Percentiles rank a stretch among this genome's conserved stretches.
These are phyloP conservation scores for Fusarium tupiense DNA, from an alignment of 2,329 filamentous ascomycete genomes.

Conservation along the genomic window DNA sequence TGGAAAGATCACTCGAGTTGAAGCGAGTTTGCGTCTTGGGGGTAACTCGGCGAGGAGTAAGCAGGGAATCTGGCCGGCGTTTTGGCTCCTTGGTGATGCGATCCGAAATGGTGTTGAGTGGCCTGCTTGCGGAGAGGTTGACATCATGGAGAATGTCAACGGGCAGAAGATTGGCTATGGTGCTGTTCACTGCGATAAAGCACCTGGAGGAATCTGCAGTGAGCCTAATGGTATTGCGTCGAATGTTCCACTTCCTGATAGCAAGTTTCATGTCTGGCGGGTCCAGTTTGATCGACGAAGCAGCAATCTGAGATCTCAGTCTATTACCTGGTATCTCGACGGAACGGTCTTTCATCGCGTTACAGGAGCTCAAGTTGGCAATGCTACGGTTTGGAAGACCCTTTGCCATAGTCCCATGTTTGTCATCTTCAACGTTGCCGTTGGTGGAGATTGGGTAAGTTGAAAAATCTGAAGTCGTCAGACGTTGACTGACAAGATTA, in stretches of 20 bases:
- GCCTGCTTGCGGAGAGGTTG: slow-evolving; percentile 66
- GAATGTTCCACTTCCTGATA: slow-evolving; percentile 49
- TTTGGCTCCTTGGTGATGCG: slow-evolving; percentile 65
- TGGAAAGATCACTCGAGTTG: slow-evolving; percentile 58
- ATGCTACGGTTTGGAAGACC: slow-evolving; percentile 58
- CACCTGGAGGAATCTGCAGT: slow-evolving; percentile 59
- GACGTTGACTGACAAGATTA: neutral
- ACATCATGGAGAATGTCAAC: slow-evolving; percentile 67
- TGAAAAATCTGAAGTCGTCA: fast-evolving
- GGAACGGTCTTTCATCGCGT: slow-evolving; percentile 56
- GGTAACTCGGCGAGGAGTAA: slow-evolving; percentile 53
- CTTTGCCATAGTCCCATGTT: slow-evolving; percentile 62
- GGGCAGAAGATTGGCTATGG: slow-evolving; percentile 58
- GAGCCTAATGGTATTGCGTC: slow-evolving; percentile 58
- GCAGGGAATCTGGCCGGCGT: slow-evolving; percentile 68
- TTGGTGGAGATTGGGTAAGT: slow-evolving; percentile 64
- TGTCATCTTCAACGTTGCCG: slow-evolving; percentile 65
- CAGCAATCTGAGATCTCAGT: slow-evolving; percentile 57
- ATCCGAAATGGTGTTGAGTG: slow-evolving; percentile 59
- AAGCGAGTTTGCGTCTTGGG: slow-evolving; percentile 60
- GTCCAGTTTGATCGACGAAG: slow-evolving; percentile 61
- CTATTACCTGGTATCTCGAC: slow-evolving; percentile 62
- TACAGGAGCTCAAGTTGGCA: slow-evolving; percentile 55
- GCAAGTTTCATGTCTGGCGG: slow-evolving; percentile 60
- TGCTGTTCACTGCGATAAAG: slow-evolving; percentile 61